Evolutionary conservation across 2,329 filamentous ascomycete species (phyloP).

Genomic region (Fusarium fracticaudum): DNA sequence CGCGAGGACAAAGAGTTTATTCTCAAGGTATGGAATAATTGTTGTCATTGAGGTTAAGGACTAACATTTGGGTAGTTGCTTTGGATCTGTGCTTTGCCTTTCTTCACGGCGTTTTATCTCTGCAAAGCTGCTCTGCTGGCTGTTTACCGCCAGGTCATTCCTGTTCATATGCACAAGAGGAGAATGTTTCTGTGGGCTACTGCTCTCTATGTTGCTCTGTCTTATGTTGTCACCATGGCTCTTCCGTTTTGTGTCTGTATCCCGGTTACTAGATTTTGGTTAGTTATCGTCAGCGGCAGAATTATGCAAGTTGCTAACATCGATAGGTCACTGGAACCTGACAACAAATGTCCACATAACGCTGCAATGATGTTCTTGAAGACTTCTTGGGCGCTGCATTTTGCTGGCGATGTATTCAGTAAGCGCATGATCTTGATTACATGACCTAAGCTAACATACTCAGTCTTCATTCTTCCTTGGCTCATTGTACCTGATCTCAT

Average conservation of each 20-base stretch:
- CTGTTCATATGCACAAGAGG: conserved; percentile 18
- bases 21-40: not conserved
- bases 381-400: conserved; percentile 19
- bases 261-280: conserved; percentile 21
- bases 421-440: fast-evolving
- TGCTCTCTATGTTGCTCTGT: not conserved
- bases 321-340: not conserved
- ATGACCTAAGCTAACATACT: fast-evolving
- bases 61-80: not conserved
- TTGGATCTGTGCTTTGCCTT: conserved; percentile 24
- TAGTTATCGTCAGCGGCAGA: fast-evolving
- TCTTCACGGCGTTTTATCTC: conserved; percentile 20
- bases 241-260: conserved; percentile 9
- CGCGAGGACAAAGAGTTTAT: not conserved
- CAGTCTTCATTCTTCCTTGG: conserved; percentile 23
- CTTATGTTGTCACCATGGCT: not conserved
- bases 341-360: fast-evolving
- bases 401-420: conserved; percentile 22
- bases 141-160: conserved; percentile 19
- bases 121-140: conserved; percentile 25
- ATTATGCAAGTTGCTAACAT: not conserved
- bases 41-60: fast-evolving
- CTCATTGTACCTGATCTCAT: conserved; percentile 13
- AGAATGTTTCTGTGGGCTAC: conserved; percentile 16
- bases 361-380: not conserved